Percentiles rank a stretch among this genome's conserved stretches.
These are phyloP conservation scores for Stipa capillata DNA, from an alignment of 176 grass and related monocot species.

Conservation along the genomic window DNA sequence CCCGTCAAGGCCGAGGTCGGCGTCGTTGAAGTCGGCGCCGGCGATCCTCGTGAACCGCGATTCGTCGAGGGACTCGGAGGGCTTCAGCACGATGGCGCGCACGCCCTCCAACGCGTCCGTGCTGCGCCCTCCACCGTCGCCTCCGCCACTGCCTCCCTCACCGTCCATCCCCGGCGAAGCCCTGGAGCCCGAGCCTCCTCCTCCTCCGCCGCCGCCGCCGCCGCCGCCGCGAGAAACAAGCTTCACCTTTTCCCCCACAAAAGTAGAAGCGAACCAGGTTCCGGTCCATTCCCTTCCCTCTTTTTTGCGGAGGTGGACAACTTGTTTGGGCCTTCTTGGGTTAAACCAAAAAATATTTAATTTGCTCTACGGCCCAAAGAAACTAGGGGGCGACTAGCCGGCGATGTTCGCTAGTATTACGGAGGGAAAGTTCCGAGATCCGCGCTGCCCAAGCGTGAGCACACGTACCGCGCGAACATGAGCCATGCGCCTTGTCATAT, in stretches of 20 bases:
- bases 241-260: neutral
- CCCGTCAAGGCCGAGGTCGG: conserved; percentile 35
- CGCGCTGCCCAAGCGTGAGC: too few species aligned
- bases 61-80: conserved; percentile 63
- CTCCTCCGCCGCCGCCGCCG: neutral
- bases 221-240: neutral
- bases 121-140: neutral
- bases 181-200: neutral
- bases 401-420: too few species aligned
- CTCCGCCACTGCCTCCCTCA: neutral
- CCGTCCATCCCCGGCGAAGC: neutral
- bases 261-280: neutral
- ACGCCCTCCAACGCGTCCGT: conserved; percentile 41
- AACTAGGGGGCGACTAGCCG: too few species aligned
- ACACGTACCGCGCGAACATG: too few species aligned
- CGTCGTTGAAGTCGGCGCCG: conserved; percentile 76
- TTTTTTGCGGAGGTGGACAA: neutral
- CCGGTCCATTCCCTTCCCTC: neutral
- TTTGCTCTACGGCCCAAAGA: neutral
- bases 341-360: neutral
- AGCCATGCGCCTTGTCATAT: too few species aligned
- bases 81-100: conserved; percentile 66
- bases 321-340: neutral
- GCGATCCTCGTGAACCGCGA: conserved; percentile 51
- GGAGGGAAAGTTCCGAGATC: too few species aligned